Evolutionary conservation across 495 filamentous ascomycete genomes (phyloP).

Genomic region (Penicillium nucicola): DNA sequence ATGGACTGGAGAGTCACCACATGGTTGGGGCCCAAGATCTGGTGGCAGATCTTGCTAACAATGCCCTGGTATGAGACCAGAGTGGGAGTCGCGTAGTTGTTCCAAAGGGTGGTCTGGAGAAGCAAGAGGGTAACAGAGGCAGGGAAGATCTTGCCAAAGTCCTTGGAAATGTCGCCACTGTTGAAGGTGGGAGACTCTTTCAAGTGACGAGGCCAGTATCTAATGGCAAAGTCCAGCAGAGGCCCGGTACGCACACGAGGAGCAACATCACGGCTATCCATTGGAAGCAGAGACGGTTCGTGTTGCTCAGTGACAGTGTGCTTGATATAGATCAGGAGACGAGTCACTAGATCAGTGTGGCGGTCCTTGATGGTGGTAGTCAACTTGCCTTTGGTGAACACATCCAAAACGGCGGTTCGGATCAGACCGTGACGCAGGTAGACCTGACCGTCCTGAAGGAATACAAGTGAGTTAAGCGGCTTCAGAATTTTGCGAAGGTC

Average conservation of each 20-base stretch:
- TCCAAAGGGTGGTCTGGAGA: slow-evolving; percentile 32
- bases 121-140: slow-evolving; percentile 21
- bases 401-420: slow-evolving; percentile 26
- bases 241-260: slow-evolving; percentile 19
- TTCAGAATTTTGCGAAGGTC: slow-evolving; percentile 20
- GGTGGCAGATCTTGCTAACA: slow-evolving; percentile 25
- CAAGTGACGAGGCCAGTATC: slow-evolving; percentile 35
- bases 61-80: slow-evolving; percentile 22
- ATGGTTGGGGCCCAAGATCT: slow-evolving; percentile 22
- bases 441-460: slow-evolving; percentile 31
- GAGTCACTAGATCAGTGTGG: slow-evolving; percentile 29
- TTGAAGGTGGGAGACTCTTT: slow-evolving; percentile 23
- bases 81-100: slow-evolving; percentile 25
- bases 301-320: slow-evolving; percentile 21
- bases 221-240: slow-evolving; percentile 35
- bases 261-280: slow-evolving; percentile 20
- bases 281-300: slow-evolving; percentile 25
- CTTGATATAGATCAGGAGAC: slow-evolving; percentile 32
- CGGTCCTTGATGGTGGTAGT: slow-evolving; percentile 26
- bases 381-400: slow-evolving; percentile 27
- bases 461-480: slow-evolving; percentile 26
- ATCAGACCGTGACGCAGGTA: slow-evolving; percentile 34
- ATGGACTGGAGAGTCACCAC: slow-evolving; percentile 24
- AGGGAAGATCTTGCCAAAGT: slow-evolving; percentile 28
- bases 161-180: slow-evolving; percentile 27